Base-by-base conservation (phyloP, 2,329 filamentous ascomycete genomes). In the Sporothrix curviconia region DNA sequence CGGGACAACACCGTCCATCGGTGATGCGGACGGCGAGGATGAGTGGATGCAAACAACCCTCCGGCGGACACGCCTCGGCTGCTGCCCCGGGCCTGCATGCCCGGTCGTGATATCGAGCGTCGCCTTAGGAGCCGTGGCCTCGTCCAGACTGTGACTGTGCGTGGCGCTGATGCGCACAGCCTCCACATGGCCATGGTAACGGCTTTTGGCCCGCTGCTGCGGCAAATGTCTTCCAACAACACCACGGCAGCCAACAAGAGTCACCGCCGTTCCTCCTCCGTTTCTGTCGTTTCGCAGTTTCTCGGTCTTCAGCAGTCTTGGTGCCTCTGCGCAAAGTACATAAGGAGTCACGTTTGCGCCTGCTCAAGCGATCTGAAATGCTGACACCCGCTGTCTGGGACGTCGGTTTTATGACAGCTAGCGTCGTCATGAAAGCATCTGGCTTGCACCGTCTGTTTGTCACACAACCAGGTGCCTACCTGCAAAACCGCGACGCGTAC, bases 241-340 rank as follows among this genome's bases (percentile, higher is more conserved):
- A 44, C 66, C 67, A 22, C 64, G 66, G 39, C 37, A n/a, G 30
- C 30, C 19, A n/a, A n/a, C n/a, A 14, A 34, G 9, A 32, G 22
- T 3, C 19, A 51, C 14, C 34, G 49, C 15, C 49, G 49, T 1
- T 36, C 50, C 3, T 50, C 37, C 17, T 61, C 66, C 60, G 11
- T 25, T 7, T 30, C 30, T 12, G 19, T 39, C 19, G 4, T 25
- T 3, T 40, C 4, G 4, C 74, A 74, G 40, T 83, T 79, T 54
- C 72, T 85, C 19, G 88, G 84, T 6, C 74, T 92, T 17, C 78
- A 80, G 55, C 84, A 86, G 43, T 71, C 81, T 0, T 87, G 79
- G 79, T 92, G n/a, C 89, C 89, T 5, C 74, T 92, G 17, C 82
- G 88, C 52, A 92, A 92, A 68, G 74, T 90, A 3, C 82, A 88